Base-by-base conservation (phyloP, 2,329 filamentous ascomycete genomes). In the Ophiostoma ulmi region DNA sequence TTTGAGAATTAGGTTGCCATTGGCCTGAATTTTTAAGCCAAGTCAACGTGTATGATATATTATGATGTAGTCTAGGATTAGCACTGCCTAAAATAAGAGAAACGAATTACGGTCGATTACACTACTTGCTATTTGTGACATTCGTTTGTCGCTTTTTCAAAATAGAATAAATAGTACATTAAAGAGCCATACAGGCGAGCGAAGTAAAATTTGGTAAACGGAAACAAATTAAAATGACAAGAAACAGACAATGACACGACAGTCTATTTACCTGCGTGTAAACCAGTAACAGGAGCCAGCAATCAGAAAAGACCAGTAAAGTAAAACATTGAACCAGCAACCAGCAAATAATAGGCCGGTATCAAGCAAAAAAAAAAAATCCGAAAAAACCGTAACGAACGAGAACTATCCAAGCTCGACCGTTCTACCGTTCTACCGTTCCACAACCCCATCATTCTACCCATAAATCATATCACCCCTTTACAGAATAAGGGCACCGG, bases 401-500 rank as follows among this genome's bases (percentile, higher is more conserved):
- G 20, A 11, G 52, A 36, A 35, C 61, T 64, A 39, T 64, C 35
- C 31, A 64, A 64, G 61, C 35, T 38, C 17, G n/a, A 4, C 31
- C 31, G 31, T n/a, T 26, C 55, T 26, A 61, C 55, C 35, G 13
- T 35, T 20, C 17, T 48, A 48, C 41, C 41, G 13, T 44, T 17
- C 13, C n/a, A 63, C 13, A 36, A 20, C 14, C 31, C 1, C 52
- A 10, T n/a, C n/a, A 55, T 20, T 48, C 14, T 11, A 58, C 7
- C 61, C 36, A 26, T n/a, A 7, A 10, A 31, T 17, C 58, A 64
- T 11, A 14, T 36, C 11, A 61, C 11, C 20, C n/a, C 63, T n/a
- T 65, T 78, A 83, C 72, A 83, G 73, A 35, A 82, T 71, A n/a
- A 83, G 73, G 39, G 81, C 79, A 41, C 81, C 81, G 31, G 75